Conservation (phyloP, 169 alveolate genomes). For the Cryptosporidium muris region DNA sequence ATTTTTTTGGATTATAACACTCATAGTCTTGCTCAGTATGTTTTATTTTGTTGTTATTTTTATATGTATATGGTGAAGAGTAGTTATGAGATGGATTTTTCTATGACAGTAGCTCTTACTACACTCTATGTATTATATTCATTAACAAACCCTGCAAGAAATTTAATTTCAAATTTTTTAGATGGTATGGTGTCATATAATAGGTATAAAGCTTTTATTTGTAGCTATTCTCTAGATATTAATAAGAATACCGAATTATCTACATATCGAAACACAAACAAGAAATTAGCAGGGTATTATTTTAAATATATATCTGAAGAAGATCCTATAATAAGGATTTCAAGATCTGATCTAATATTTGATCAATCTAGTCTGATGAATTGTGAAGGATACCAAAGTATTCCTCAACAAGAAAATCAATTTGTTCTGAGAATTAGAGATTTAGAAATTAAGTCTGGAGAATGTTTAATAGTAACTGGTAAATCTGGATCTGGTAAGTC, state of each 20-base stretch:
- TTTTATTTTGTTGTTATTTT: slow-evolving; percentile 17
- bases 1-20: slow-evolving; percentile 57
- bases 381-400: too few relatives aligned
- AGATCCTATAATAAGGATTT: not conserved
- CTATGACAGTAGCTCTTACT: slow-evolving; percentile 15
- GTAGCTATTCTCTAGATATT: too few relatives aligned
- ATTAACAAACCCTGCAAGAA: slow-evolving; percentile 40
- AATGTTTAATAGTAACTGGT: slow-evolving; percentile 30
- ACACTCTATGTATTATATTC: slow-evolving; percentile 29
- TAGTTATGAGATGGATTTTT: not conserved
- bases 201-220: slow-evolving; percentile 6
- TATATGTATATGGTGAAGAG: not conserved
- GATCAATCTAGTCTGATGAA: too few relatives aligned
- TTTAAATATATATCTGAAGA: not conserved
- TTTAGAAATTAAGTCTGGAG: not conserved
- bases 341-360: too few relatives aligned
- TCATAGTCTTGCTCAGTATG: slow-evolving; percentile 16
- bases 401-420: not conserved
- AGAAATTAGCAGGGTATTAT: not conserved
- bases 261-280: not conserved
- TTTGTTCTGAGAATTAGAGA: not conserved
- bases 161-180: slow-evolving; percentile 12
- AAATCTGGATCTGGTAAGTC: slow-evolving; percentile 45
- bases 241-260: not conserved
- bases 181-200: slow-evolving; percentile 44